Base-by-base conservation (phyloP, 495 filamentous ascomycete genomes). In the Neurospora sp. region DNA sequence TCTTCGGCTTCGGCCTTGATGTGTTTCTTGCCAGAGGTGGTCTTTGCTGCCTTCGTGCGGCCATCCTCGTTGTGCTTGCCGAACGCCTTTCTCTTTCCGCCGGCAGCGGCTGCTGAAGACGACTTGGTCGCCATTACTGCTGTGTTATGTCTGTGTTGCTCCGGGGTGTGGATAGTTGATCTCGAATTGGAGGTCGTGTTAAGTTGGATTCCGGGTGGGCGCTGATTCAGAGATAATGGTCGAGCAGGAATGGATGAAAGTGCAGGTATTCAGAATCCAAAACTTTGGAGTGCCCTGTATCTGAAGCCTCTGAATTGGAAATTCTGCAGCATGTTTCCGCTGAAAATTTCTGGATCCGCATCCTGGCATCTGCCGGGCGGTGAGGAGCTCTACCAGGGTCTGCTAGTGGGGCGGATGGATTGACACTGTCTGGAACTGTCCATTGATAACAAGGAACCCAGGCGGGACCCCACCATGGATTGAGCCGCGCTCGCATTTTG, bases 41-140 rank as follows among this genome's bases (percentile, higher is more conserved):
- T 82, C 77, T 84, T 88, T 12, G 82, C 80, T 73, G 88, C 88
- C 76, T 88, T 89, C 72, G 75, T 71, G 14, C 75, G 76, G 41
- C 40, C 70, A 16, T 76, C 80, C 16, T 75, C 76, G 60, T 72
- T 72, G 49, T 80, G 76, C 71, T 86, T 86, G 70, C 77, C 81
- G 54, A 75, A 75, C 46, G 78, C 79, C 76, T 87, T 86, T 71
- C 85, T 81, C 75, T 86, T 87, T 8, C 75, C 77, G 37, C 77
- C 76, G 5, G 72, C 41, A 16, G 73, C 70, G 16, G 77, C 74
- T 38, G 72, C 70, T 71, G 75, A 70, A 75, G 77, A 78, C 66
- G 60, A 74, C 80, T 79, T 81, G 71, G 76, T 74, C 49, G 66
- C 77, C 78, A 76, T 78, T 70, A 37, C 72, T 60, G 46, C 5